Base-by-base conservation (phyloP, 345 rosid genomes). In the Murraya paniculata region DNA sequence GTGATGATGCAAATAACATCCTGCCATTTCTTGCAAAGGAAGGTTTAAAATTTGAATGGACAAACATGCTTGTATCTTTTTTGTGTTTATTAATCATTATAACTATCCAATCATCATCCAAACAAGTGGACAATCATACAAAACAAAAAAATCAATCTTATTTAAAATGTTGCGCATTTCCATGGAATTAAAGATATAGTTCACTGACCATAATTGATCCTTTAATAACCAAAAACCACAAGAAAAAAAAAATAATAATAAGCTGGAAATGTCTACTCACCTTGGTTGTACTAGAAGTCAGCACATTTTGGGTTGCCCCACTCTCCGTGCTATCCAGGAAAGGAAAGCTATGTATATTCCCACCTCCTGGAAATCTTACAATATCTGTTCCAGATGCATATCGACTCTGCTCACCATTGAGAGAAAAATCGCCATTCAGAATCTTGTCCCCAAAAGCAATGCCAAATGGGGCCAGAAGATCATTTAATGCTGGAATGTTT, bases 361-460 rank as follows among this genome's bases (percentile, higher is more conserved):
- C 99, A 81, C 95, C 95, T 50, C 87, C 84, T 6, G 99, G 99
- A 85, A 95, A 95, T 88, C 94, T 88, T 76, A 86, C 95, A 80
- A 95, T 92, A 82, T 95, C 90, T 72, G 98, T 90, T 82, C 99
- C 99, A 78, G 98, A 95, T 73, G 99, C 99, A 84, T 94, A 95
- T 79, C 99, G 92, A 79, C 95, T 95, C 90, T 94, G 98, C 86
- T 93, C 97, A 62, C 98, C 97, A 68, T 94, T 88, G 81, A 95
- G 86, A 62, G 93, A 89, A 80, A 91, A 95, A 82, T 94, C 99
- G 19, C 99, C 98, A 83, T 92, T 95, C 83, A 95, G 78, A 82
- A 93, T 94, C 86, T 93, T 95, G 79, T 92, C 97, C 65, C 99
- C 99, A 83, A 95, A 95, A 68, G 99, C 98, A 73, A 95, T 93